These are phyloP conservation scores for Capsicum chinense DNA, from an alignment of 257 asterid species.

Conservation along the genomic window DNA sequence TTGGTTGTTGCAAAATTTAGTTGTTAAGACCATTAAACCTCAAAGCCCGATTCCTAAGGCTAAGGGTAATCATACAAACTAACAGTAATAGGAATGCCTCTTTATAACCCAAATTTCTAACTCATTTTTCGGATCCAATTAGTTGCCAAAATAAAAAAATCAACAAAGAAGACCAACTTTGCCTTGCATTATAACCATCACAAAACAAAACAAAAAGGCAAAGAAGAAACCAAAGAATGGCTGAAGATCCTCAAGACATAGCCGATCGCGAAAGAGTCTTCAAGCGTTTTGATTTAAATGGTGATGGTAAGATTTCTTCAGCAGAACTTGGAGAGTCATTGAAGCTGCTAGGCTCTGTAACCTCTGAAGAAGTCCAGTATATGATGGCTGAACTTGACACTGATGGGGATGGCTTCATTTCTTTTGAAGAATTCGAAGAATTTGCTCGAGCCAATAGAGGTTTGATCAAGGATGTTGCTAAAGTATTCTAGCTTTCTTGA, in stretches of 20 bases:
- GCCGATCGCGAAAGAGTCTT: constrained; percentile 73
- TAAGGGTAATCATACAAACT: background rate
- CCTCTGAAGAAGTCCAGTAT: constrained; percentile 63
- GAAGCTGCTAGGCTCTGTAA: constrained; percentile 71
- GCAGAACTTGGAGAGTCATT: constrained; percentile 78
- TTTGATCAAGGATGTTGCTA: constrained; percentile 73
- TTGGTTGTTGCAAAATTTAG: too few species aligned
- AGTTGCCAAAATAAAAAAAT: constrained; percentile 15
- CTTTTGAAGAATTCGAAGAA: constrained; percentile 62
- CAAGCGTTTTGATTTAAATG: constrained; percentile 78
- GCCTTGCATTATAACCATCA: background rate
- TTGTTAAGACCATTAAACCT: background rate
- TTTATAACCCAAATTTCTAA: background rate
- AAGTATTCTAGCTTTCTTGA: constrained; percentile 56
- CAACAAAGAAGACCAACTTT: background rate
- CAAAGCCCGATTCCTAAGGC: background rate
- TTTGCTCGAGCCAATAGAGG: constrained; percentile 77
- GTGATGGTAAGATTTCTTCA: constrained; percentile 80
- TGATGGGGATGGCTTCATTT: constrained; percentile 80
- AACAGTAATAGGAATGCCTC: background rate
- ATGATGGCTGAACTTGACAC: constrained; percentile 91
- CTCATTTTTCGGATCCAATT: constrained; percentile 28
- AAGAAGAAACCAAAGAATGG: constrained; percentile 47
- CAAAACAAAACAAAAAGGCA: background rate
- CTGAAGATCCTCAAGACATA: constrained; percentile 59